Base-by-base conservation (phyloP, 2,329 filamentous ascomycete genomes). In the Fusarium torulosum region DNA sequence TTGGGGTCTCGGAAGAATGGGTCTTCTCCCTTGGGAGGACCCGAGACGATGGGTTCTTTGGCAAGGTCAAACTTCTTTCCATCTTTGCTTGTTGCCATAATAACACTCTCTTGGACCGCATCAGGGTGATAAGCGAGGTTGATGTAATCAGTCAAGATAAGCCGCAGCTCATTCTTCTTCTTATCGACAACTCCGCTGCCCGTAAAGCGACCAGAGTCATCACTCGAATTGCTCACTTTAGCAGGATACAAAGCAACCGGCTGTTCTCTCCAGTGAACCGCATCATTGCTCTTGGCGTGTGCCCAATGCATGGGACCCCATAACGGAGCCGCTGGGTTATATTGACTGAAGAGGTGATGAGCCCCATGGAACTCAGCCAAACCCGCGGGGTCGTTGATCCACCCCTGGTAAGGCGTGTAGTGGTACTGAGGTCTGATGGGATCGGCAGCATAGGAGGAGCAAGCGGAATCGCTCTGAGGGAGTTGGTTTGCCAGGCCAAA, bases 301-400 rank as follows among this genome's bases (percentile, higher is more conserved):
- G 72, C 52, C 72, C 72, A 74, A 53, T 74, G 58, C 71, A 74
- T 74, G 2, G 71, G 67, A 25, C 70, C 72, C 71, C 70, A 73
- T 17, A 72, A 15, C 17, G 70, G 70, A 14, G 63, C 61, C 21
- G 53, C 57, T 10, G 72, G 72, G 59, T 74, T 46, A 46, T 59
- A 73, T 59, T 75, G 72, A 42, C 69, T 72, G 63, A 75, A 74
- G 47, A 72, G 70, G 45, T 75, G 72, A 53, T 75, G 72, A 15
- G 63, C 45, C n/a, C 71, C 70, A 17, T 69, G 66, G 51, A 65
- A 75, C 52, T 73, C 60, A 13, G 44, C 45, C 11, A 75, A 60
- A 6, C 72, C 72, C 17, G 69, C 54, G 6, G 72, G 72, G 46
- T 75, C 72, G 55, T 75, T 75, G 65, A 75, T 75, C 72, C 72